Conservation (phyloP, 1,139 yeast species). For the Candida pseudoviswanathii region DNA sequence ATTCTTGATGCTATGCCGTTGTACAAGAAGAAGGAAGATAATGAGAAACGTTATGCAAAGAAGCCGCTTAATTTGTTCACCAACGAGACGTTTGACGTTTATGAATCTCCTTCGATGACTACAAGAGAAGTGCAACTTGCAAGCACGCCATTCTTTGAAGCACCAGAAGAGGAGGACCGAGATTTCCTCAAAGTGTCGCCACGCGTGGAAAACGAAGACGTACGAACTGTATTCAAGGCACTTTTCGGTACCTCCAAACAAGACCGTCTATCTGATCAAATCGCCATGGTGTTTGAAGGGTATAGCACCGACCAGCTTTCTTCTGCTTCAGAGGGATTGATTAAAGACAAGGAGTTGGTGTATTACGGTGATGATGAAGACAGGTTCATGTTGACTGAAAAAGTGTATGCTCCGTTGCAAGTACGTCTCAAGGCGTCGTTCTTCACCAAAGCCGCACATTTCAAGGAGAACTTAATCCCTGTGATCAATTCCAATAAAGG, state of each 20-base stretch:
- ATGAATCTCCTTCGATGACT: constrained; percentile 53
- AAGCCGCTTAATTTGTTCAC: constrained; percentile 14
- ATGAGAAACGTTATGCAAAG: constrained; percentile 30
- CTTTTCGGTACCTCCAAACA: constrained; percentile 59
- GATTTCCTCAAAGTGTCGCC: constrained; percentile 18
- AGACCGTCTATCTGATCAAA: constrained; percentile 45
- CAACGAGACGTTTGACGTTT: constrained; percentile 34
- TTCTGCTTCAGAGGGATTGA: constrained; percentile 54
- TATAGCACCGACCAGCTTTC: constrained; percentile 49
- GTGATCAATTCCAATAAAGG: constrained; percentile 50
- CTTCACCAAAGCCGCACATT: constrained; percentile 47
- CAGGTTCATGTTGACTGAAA: constrained; percentile 62
- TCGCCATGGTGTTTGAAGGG: constrained; percentile 43
- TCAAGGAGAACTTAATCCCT: constrained; percentile 41
- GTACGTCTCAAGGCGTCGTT: constrained; percentile 42
- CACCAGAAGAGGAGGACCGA: constrained; percentile 17
- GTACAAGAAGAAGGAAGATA: constrained; percentile 28
- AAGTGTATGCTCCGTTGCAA: constrained; percentile 43
- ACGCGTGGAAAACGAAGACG: constrained; percentile 29
- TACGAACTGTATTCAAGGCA: constrained; percentile 52
- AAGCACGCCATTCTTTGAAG: constrained; percentile 37
- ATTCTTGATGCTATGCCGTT: constrained; percentile 40
- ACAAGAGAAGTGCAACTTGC: constrained; percentile 53
- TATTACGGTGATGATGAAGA: constrained; percentile 47
- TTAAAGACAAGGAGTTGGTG: constrained; percentile 55